Base-by-base conservation (phyloP, 176 grass and related monocot genomes). In the Bothriochloa decipiens region DNA sequence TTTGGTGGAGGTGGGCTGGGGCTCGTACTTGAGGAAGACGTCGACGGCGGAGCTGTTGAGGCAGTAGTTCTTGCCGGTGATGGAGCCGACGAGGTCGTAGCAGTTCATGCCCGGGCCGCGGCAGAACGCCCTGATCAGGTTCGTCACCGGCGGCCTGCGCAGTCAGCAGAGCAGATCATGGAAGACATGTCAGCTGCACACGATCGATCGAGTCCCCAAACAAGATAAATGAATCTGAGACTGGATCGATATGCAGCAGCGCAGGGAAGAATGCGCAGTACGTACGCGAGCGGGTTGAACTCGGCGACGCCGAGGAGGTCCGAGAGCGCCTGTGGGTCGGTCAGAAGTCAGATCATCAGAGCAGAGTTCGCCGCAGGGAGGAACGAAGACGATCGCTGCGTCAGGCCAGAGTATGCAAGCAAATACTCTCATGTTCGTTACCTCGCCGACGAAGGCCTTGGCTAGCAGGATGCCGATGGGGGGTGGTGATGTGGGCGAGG, bases 1-100 rank as follows among this genome's bases (percentile, higher is more conserved):
- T 47, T 90, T 98, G 8, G 89, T 90, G 17, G 96, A 93, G 1
- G 93, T 91, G 25, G 96, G 89, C 74, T 98, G 93, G 14, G 93
- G 96, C 77, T 95, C 96, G 83, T 90, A 94, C 85, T 95, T 27
- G 75, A 98, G 85, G 86, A 95, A 98, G 36, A 81, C 20, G 53
- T 94, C 89, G 8, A 92, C 83, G 3, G 83, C 81, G 8, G 96
- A 95, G n/a, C 65, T 82, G 68, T 95, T 98, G 26, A 98, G 85
- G 83, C 96, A 98, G 78, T 87, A 98, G 61, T 98, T 98, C 39
- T 85, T 89, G 91, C 96, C 93, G 78, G 96, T 98, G 80, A 93
- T 35, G 42, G 84, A 84, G 81, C 7, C 68, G 10, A 98, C 70
- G 7, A 92, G 70, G 39, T 98, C 91, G 76, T 90, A 95, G 80